phyloP scores from a whole-genome alignment of 331 rosid genomes.

The Acacia pycnantha region DNA sequence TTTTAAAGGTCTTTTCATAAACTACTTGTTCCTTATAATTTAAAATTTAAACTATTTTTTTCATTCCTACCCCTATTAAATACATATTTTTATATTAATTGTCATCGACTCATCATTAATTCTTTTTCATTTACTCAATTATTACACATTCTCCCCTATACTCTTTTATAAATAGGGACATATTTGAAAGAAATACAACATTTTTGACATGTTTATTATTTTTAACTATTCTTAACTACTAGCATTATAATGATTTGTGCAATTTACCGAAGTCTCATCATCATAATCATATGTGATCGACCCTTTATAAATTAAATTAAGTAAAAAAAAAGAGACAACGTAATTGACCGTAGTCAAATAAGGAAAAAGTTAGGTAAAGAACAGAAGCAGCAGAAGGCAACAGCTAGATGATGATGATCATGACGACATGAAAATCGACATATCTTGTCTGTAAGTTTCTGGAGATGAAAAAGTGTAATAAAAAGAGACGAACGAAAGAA shows the following conservation, averaged over 20 bases:
- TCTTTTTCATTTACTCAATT: too few relatives aligned
- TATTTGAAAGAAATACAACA: too few relatives aligned
- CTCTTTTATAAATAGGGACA: too few relatives aligned
- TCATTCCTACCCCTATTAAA: too few relatives aligned
- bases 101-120: too few relatives aligned
- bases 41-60: too few relatives aligned
- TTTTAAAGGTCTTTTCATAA: too few relatives aligned
- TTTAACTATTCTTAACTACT: too few relatives aligned
- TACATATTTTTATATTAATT: too few relatives aligned
- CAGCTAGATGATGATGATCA: neutral
- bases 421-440: neutral
- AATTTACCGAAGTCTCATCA: neutral
- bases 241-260: neutral
- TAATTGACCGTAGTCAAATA: neutral
- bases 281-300: neutral
- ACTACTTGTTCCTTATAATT: too few relatives aligned
- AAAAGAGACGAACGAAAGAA: neutral
- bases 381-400: neutral
- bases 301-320: neutral
- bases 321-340: neutral
- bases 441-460: neutral
- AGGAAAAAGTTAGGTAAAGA: neutral
- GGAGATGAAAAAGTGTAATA: neutral
- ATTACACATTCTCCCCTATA: too few relatives aligned
- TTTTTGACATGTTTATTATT: too few relatives aligned